Evolutionary conservation across 345 rosid genomes (phyloP).

Genomic region (Eucalyptus curtisii): DNA sequence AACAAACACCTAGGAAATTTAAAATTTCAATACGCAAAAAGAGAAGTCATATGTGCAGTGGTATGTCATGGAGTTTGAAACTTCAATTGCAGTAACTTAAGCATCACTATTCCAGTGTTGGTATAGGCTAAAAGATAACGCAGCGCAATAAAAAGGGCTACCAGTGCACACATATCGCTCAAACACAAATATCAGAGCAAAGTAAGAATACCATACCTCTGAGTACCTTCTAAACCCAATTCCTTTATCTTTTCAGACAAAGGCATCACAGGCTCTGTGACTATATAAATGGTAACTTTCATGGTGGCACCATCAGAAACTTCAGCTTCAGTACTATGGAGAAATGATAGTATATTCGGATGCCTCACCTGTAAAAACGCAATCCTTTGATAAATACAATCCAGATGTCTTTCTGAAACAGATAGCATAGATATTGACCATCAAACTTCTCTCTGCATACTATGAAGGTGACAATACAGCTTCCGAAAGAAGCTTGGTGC

Average conservation of each 20-base stretch:
- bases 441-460: not conserved
- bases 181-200: not conserved
- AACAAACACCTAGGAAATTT: not conserved
- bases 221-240: conserved; percentile 78
- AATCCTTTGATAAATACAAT: not conserved
- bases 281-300: conserved; percentile 77
- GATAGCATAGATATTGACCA: not conserved
- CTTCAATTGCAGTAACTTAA: not conserved
- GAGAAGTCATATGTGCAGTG: not conserved
- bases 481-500: not conserved
- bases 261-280: conserved; percentile 98
- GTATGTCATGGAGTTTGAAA: not conserved
- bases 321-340: conserved; percentile 93
- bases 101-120: not conserved
- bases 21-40: not conserved
- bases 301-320: conserved; percentile 53
- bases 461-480: not conserved
- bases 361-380: conserved; percentile 70
- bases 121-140: not conserved
- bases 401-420: not conserved
- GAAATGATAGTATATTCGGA: conserved; percentile 90
- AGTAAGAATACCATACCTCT: conserved; percentile 36
- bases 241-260: conserved; percentile 93
- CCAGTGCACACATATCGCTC: not conserved
- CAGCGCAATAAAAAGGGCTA: not conserved